Evolutionary conservation across 2,329 filamentous ascomycete species (phyloP), one percentile per base, ranked within the genome.

Genomic region (Epichloe festucae): DNA sequence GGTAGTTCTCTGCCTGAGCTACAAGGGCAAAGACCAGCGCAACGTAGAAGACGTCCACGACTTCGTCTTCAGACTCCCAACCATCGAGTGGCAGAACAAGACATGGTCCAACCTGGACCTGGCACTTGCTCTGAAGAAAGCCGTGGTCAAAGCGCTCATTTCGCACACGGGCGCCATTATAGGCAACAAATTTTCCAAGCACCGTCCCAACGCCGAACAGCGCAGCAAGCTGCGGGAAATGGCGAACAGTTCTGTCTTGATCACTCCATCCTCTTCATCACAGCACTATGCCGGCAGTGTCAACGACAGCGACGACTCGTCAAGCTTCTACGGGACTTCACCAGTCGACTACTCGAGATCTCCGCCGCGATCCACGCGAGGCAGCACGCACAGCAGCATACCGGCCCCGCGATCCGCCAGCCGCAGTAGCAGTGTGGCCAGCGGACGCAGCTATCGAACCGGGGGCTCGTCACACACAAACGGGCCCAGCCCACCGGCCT

Each of bases 81-180:
- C 87, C 2, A 83, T 98, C 46, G 93, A 98, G 66, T 97, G 95
- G 71, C 82, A 89, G 56, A 98, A 98, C 75, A 98, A 98, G 74
- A 97, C 90, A 8, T 98, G 93, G 93, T 96, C 89, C 6, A 98
- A 97, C 65, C 78, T 98, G 6, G 93, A 98, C 62, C 79, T 98
- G 10, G 90, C 91, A 0, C 75, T 97, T 46, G 86, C 89, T 14
- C 76, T 98, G 50, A 97, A 98, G 72, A 94, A 90, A 64, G 90
- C 95, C 46, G 87, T 97, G 53, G 88, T 95, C 63, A 87, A 89
- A 62, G 91, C 93, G 0, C 76, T 98, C 45, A 94, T 98, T 61
- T 93, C 88, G 2, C 93, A 98, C 63, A 90, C 91, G 0, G 93
- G 93, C 38, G 89, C 93, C 52, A 96, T 98, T 58, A 89, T 98